phyloP scores from a whole-genome alignment of 2,329 filamentous ascomycete species.

The Penicillium sp. region DNA sequence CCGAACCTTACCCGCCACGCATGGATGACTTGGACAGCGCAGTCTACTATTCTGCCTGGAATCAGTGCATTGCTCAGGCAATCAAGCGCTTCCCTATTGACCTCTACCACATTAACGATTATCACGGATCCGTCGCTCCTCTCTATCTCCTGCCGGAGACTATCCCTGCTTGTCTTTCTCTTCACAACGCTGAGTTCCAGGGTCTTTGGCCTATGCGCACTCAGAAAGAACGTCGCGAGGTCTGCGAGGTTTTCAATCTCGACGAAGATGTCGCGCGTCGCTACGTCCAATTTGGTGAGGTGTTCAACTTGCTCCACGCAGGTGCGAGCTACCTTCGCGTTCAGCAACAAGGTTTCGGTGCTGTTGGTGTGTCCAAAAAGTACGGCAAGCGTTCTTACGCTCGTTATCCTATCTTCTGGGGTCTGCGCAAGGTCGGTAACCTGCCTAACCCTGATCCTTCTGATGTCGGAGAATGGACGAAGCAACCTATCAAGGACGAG shows the following conservation, averaged over 20 bases:
- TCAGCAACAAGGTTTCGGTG: constrained; percentile 66
- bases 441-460: constrained; percentile 66
- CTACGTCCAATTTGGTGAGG: constrained; percentile 67
- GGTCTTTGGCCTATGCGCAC: constrained; percentile 67
- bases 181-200: constrained; percentile 71
- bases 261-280: constrained; percentile 55
- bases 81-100: constrained; percentile 63
- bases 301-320: constrained; percentile 68
- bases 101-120: constrained; percentile 66
- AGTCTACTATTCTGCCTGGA: constrained; percentile 69
- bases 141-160: constrained; percentile 63
- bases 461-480: constrained; percentile 61
- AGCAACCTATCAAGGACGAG: constrained; percentile 49
- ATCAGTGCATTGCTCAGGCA: constrained; percentile 64
- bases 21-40: constrained; percentile 69
- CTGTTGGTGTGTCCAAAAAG: constrained; percentile 67
- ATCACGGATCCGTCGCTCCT: constrained; percentile 62
- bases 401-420: constrained; percentile 69
- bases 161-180: constrained; percentile 60
- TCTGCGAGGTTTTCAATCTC: constrained; percentile 65
- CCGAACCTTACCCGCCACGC: constrained; percentile 63
- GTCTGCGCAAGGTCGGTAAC: constrained; percentile 60
- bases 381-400: constrained; percentile 67
- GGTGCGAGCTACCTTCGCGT: constrained; percentile 64
- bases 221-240: constrained; percentile 59